A percentile compares a stretch with the other conserved stretches of the same genome.
These are phyloP conservation scores for Kuraishia floccosa DNA, from an alignment of 805 yeast species.

Conservation along the genomic window DNA sequence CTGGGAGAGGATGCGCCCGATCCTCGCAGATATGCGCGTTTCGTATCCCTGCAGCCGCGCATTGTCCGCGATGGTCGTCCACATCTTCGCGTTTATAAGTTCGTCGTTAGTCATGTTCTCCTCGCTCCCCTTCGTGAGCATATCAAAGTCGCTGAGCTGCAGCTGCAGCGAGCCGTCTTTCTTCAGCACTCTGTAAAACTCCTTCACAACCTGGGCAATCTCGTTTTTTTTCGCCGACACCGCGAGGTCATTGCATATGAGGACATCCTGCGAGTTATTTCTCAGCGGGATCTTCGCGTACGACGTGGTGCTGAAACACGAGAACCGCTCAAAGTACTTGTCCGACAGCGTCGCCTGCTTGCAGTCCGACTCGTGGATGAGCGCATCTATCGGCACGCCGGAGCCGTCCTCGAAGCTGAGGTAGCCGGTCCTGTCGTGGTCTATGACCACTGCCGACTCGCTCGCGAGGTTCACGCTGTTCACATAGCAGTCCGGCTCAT, in stretches of 20 bases:
- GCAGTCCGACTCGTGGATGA: background rate
- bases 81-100: constrained; percentile 8
- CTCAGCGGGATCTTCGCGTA: constrained; percentile 14
- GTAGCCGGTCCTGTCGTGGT: constrained; percentile 10
- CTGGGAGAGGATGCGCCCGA: constrained; percentile 10
- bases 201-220: constrained; percentile 10
- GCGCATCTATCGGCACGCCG: no score
- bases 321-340: constrained; percentile 14
- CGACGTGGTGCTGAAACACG: constrained; percentile 18
- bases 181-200: constrained; percentile 17
- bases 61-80: constrained; percentile 10
- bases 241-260: constrained; percentile 15
- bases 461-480: constrained; percentile 15
- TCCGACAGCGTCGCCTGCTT: background rate
- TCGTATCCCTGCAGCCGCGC: constrained; percentile 7
- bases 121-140: constrained; percentile 2
- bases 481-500: constrained; percentile 13
- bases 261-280: constrained; percentile 14
- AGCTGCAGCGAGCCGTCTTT: constrained; percentile 18
- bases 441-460: constrained; percentile 11
- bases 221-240: constrained; percentile 9
- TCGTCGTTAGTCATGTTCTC: constrained; percentile 7
- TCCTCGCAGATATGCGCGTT: constrained; percentile 9
- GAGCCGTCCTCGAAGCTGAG: constrained; percentile 7
- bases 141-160: constrained; percentile 14